Evolutionary conservation across 306 rosid genomes (phyloP).

Genomic region (Myrica gale): DNA sequence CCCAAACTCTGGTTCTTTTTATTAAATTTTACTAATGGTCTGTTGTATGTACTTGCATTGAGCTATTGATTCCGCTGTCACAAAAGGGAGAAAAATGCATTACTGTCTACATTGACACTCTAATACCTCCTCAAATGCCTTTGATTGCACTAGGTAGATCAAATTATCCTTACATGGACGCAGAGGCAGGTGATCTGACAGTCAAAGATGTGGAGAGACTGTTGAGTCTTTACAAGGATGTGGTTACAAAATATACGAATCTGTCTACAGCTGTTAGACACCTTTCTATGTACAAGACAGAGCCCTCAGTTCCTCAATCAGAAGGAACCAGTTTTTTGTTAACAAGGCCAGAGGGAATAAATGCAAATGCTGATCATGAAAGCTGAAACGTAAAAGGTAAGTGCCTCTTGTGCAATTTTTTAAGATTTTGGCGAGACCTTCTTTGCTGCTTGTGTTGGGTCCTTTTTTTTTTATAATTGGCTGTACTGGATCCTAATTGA

Average conservation of each 20-base stretch:
- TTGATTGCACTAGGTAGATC: constrained; percentile 30
- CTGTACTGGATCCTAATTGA: neutral
- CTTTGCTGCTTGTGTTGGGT: neutral
- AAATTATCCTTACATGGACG: constrained; percentile 57
- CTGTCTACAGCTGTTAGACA: constrained; percentile 37
- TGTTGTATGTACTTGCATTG: neutral
- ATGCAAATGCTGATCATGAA: constrained; percentile 9
- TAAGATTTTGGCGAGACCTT: neutral
- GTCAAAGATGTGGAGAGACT: constrained; percentile 52
- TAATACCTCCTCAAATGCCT: constrained; percentile 18
- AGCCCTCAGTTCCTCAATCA: constrained; percentile 33
- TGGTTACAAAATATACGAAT: constrained; percentile 48
- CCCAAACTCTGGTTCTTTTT: constrained; percentile 7
- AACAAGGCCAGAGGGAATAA: neutral
- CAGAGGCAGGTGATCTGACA: constrained; percentile 51
- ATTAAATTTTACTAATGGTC: too few species aligned
- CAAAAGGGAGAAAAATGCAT: neutral
- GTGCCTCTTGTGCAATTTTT: constrained; percentile 1
- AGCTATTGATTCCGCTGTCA: neutral
- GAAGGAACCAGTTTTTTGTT: constrained; percentile 16
- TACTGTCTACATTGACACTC: neutral
- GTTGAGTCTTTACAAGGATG: constrained; percentile 50
- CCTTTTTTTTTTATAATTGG: too few species aligned
- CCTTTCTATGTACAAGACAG: constrained; percentile 40
- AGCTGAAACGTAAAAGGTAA: neutral